Percentiles rank a stretch among this genome's conserved stretches.
Conservation (phyloP, 495 filamentous ascomycete species). For the Neurospora sp. region DNA sequence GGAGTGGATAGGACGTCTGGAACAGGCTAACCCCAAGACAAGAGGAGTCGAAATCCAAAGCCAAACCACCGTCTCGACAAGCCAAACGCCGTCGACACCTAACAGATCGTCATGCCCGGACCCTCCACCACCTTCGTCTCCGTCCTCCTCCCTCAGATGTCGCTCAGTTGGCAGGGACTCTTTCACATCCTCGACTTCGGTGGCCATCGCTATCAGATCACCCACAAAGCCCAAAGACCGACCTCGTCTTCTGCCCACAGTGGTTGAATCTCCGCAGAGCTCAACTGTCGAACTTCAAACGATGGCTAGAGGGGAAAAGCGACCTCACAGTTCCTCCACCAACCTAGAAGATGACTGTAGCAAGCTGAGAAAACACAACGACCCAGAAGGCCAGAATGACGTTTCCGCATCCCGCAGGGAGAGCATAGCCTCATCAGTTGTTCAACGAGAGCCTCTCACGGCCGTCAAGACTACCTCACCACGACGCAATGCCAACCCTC, state of each 20-base stretch:
- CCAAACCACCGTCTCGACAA: background rate
- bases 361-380: slow-evolving; percentile 5
- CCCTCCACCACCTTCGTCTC: background rate
- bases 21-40: slow-evolving; percentile 31
- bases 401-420: background rate
- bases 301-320: slow-evolving; percentile 1
- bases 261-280: background rate
- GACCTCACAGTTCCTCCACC: slow-evolving; percentile 2
- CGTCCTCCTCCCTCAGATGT: background rate
- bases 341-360: background rate
- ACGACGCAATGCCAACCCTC: slow-evolving; percentile 4
- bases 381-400: background rate
- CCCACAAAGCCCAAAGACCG: background rate
- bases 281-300: background rate
- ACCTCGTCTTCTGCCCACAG: background rate
- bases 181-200: background rate
- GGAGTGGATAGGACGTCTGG: slow-evolving; percentile 45
- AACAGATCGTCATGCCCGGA: background rate
- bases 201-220: background rate
- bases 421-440: background rate
- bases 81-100: slow-evolving; percentile 7
- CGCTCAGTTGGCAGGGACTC: background rate
- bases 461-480: background rate
- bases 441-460: background rate
- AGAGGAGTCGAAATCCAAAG: slow-evolving; percentile 16